Base-by-base conservation (phyloP, 192 early-diverging fungal genomes). In the Coemansia erecta region DNA sequence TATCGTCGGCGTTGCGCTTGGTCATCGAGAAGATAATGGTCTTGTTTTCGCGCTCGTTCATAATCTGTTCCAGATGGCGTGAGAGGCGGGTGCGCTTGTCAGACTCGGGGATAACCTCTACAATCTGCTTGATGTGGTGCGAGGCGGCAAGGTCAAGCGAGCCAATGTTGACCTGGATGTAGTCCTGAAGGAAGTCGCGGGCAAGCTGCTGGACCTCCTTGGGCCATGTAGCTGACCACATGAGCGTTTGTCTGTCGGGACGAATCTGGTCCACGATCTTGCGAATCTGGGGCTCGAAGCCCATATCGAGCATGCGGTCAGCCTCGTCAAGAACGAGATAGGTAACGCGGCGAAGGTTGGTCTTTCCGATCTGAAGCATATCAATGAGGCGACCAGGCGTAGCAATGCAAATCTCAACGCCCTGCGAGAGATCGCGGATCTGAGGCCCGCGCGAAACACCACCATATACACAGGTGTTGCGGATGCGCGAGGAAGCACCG, bases 211-310 rank as follows among this genome's bases (percentile, higher is more conserved):
- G 91, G 9, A 99, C 94, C 48, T 93, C 89, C 80, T 94, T 95
- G 28, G 97, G 97, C 95, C 95, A 99, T 5, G 97, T 99, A 10
- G 97, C 97, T 71, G 91, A 94, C 93, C 94, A 99, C 93, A 99
- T 95, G 46, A 99, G 85, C 18, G 95, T 99, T 73, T 99, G 97
- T 59, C 97, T 84, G 62, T 99, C 95, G 33, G 94, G 95, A 4
- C 94, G 87, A 74, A 97, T 97, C 73, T 94, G 94, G 55, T 94
- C 92, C 11, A 99, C 93, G 63, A 98, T 97, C 72, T 94, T 93
- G 60, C 95, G 89, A 70, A 98, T 95, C 74, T 98, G 95, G 45
- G 92, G 92, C 81, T 98, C 97, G 67, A 97, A 97, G 63, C 97
- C 95, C 95, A 98, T 97, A 72, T 98, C 96, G 58, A 98, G 77